These are phyloP conservation scores for Cystofilobasidium bisporidii DNA, from an alignment of 768 basidiomycete genomes.

Conservation along the genomic window DNA sequence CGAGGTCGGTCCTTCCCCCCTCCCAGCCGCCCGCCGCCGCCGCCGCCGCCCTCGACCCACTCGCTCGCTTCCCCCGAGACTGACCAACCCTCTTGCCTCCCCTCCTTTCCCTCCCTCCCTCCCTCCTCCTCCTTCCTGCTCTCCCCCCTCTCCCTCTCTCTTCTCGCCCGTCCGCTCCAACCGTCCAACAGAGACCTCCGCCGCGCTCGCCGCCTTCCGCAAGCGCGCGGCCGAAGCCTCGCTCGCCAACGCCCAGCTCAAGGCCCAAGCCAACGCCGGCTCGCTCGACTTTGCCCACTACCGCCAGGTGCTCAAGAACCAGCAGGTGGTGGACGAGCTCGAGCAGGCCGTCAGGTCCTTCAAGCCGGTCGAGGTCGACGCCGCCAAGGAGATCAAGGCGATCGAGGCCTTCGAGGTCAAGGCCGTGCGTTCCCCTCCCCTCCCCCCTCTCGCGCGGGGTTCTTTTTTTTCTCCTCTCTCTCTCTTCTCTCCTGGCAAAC, in stretches of 20 bases:
- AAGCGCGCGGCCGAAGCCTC: slow-evolving; percentile 80
- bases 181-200: slow-evolving; percentile 71
- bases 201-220: slow-evolving; percentile 86
- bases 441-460: background rate
- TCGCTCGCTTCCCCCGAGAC: background rate
- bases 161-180: background rate
- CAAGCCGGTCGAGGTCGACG: slow-evolving; percentile 92
- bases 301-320: slow-evolving; percentile 83
- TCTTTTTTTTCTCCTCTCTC: too few species aligned
- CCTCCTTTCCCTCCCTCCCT: background rate
- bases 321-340: slow-evolving; percentile 78
- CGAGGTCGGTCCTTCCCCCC: background rate
- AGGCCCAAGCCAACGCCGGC: slow-evolving; percentile 45
- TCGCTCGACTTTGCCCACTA: slow-evolving; percentile 87
- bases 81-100: background rate
- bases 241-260: slow-evolving; percentile 37
- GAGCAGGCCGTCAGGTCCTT: slow-evolving; percentile 81
- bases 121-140: background rate
- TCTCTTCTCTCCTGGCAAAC: too few species aligned
- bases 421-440: slow-evolving; percentile 56
- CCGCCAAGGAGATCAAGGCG: slow-evolving; percentile 75
- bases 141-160: background rate
- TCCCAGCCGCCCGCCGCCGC: too few species aligned
- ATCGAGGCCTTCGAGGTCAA: slow-evolving; percentile 95
- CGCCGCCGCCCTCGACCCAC: too few species aligned